phyloP scores from a whole-genome alignment of 2,329 filamentous ascomycete species.

The Fusarium sp. region DNA sequence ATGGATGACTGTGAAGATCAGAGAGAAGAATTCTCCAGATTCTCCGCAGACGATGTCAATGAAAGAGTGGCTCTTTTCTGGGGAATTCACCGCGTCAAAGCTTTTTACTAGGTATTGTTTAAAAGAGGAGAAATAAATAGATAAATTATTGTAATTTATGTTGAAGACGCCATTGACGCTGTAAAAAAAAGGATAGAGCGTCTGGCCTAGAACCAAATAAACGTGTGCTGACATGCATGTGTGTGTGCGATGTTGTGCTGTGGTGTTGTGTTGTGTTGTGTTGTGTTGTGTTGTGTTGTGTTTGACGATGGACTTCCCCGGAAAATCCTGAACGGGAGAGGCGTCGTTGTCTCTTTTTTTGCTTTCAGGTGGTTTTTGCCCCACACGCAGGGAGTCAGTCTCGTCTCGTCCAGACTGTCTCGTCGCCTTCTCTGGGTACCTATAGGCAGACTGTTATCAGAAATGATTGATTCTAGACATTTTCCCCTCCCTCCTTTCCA shows the following conservation, averaged over 20 bases:
- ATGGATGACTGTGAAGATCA: slow-evolving; percentile 4
- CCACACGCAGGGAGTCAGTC: slow-evolving; percentile 19
- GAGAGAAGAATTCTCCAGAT: slow-evolving; percentile 23
- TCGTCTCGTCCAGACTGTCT: neutral
- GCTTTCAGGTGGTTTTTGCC: slow-evolving; percentile 2
- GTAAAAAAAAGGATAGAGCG: neutral
- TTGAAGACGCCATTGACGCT: slow-evolving; percentile 42
- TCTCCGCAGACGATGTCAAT: slow-evolving; percentile 21
- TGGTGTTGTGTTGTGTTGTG: slow-evolving; percentile 1
- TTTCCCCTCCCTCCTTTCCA: slow-evolving; percentile 8
- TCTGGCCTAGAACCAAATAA: neutral
- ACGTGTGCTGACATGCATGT: slow-evolving; percentile 3
- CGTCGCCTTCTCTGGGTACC: neutral
- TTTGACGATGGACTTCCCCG: slow-evolving; percentile 28
- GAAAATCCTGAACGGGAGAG: slow-evolving; percentile 41
- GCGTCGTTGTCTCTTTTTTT: slow-evolving; percentile 42
- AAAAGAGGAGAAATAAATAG: neutral
- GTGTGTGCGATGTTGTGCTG: slow-evolving; percentile 1
- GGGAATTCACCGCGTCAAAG: slow-evolving; percentile 21
- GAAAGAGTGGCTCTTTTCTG: slow-evolving; percentile 18
- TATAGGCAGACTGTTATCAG: slow-evolving; percentile 5
- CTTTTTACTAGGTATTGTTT: slow-evolving; percentile 3
- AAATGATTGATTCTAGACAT: slow-evolving; percentile 30
- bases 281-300: neutral
- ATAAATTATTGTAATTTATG: slow-evolving; percentile 13